Conservation (phyloP, 768 basidiomycete genomes). For the Pleurotus ostreatus region DNA sequence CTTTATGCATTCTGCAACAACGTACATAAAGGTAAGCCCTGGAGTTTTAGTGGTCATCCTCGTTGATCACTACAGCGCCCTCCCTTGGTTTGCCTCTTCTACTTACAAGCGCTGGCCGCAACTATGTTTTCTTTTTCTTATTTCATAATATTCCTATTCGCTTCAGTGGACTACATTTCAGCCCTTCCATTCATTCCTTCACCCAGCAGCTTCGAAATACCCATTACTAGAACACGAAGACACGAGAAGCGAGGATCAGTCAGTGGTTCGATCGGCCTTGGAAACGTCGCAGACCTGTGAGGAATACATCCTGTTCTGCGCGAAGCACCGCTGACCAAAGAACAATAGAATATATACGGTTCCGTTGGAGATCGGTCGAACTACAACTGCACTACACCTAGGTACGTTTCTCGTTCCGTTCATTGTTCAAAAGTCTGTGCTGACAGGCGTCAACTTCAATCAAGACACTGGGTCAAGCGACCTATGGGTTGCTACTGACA, state of each 20-base stretch:
- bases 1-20: not conserved
- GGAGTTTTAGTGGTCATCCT: not conserved
- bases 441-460: not conserved
- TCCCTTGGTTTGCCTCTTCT: not conserved
- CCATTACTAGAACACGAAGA: not conserved
- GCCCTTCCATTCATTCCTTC: not conserved
- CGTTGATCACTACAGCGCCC: not conserved
- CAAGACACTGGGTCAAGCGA: conserved; percentile 72
- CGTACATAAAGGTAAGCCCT: not conserved
- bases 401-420: conserved; percentile 25
- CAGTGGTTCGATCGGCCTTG: conserved; percentile 3
- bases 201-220: not conserved
- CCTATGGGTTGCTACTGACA: conserved; percentile 59
- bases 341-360: conserved; percentile 35
- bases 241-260: not conserved
- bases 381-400: conserved; percentile 39
- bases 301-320: not conserved
- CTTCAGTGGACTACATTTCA: not conserved
- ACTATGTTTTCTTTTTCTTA: conserved; percentile 3
- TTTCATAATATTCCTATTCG: not conserved
- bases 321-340: not conserved
- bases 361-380: conserved; percentile 39
- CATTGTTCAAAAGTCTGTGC: not conserved
- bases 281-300: conserved; percentile 3
- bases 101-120: conserved; percentile 5